phyloP scores from a whole-genome alignment of 352 stramenopile genomes.

The Phytophthora tentaculata region DNA sequence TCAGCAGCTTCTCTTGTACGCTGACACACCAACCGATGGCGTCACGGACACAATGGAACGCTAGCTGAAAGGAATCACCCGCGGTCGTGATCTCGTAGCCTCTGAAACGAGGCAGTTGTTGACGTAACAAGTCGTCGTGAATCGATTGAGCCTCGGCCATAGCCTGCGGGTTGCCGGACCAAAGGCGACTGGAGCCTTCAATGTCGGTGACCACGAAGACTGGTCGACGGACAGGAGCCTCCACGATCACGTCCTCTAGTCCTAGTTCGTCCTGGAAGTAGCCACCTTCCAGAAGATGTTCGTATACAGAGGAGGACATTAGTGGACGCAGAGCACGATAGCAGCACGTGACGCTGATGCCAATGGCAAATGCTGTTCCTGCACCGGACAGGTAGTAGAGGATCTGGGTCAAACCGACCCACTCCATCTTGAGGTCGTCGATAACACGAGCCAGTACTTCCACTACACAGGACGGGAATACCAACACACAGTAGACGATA shows the following conservation, averaged over 20 bases:
- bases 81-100: constrained; percentile 86
- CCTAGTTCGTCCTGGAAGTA: constrained; percentile 53
- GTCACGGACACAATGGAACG: constrained; percentile 72
- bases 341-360: constrained; percentile 67
- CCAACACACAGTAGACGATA: constrained; percentile 68
- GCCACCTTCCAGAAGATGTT: constrained; percentile 66
- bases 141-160: constrained; percentile 76
- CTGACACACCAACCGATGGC: constrained; percentile 70
- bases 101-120: constrained; percentile 54
- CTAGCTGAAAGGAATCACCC: constrained; percentile 82
- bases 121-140: constrained; percentile 74
- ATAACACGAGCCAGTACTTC: constrained; percentile 42
- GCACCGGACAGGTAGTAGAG: constrained; percentile 71
- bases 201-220: constrained; percentile 89
- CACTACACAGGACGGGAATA: constrained; percentile 67
- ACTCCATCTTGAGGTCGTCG: constrained; percentile 44
- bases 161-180: constrained; percentile 46
- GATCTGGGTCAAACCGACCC: constrained; percentile 54
- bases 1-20: constrained; percentile 72
- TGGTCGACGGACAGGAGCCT: constrained; percentile 53
- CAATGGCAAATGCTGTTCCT: constrained; percentile 65
- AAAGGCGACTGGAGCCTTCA: constrained; percentile 77
- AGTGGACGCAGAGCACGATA: constrained; percentile 63
- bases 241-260: constrained; percentile 41
- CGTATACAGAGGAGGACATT: constrained; percentile 66